A percentile compares a stretch with the other conserved stretches of the same genome.
These are phyloP conservation scores for Plasmodium adleri DNA, from an alignment of 169 alveolate species.

Conservation along the genomic window DNA sequence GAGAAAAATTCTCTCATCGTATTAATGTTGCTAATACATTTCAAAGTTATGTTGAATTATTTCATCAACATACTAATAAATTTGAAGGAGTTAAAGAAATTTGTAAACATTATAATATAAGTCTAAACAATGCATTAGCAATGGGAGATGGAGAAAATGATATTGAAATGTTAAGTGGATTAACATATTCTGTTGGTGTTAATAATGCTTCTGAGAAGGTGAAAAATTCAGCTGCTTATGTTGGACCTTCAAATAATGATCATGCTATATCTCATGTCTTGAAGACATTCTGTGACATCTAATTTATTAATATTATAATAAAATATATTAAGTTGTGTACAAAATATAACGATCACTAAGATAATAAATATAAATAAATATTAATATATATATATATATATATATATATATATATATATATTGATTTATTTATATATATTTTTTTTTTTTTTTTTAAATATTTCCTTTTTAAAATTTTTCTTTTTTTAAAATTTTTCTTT, in stretches of 20 bases:
- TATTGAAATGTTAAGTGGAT: constrained; percentile 80
- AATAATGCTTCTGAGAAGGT: constrained; percentile 82
- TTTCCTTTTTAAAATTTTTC: too few species aligned
- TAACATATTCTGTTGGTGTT: constrained; percentile 82
- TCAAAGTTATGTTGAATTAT: constrained; percentile 79
- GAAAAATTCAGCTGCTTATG: constrained; percentile 79
- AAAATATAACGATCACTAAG: too few species aligned
- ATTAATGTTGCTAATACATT: constrained; percentile 81
- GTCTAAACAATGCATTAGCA: constrained; percentile 79
- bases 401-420: too few species aligned
- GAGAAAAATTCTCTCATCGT: constrained; percentile 75
- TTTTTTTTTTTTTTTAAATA: too few species aligned
- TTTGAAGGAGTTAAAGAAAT: constrained; percentile 84
- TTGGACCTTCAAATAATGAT: constrained; percentile 79
- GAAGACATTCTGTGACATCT: constrained; percentile 71
- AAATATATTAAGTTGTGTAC: too few species aligned
- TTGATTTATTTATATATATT: too few species aligned
- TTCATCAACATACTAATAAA: constrained; percentile 79
- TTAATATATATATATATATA: too few species aligned
- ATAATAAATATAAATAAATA: too few species aligned
- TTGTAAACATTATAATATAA: constrained; percentile 75
- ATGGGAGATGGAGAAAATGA: constrained; percentile 90
- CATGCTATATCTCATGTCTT: constrained; percentile 74
- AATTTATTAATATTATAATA: background rate
- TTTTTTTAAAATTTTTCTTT: too few species aligned